Evolutionary conservation across 2,329 filamentous ascomycete species (phyloP), one percentile per base, ranked within the genome.

Genomic region (Apiospora phragmitis): DNA sequence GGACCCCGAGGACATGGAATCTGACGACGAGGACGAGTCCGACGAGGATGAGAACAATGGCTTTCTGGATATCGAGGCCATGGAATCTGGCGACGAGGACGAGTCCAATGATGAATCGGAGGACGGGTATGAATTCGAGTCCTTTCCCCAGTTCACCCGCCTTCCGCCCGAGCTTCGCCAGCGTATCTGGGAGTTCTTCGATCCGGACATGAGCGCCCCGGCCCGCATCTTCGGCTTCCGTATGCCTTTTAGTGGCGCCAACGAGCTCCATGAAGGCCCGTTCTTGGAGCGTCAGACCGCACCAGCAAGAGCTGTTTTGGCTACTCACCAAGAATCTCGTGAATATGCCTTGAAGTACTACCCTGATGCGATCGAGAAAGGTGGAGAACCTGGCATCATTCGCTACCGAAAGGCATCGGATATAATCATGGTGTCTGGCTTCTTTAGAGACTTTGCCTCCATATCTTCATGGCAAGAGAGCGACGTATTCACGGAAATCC

Each of bases 111-210:
- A 49, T 26, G 55, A 49, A 5, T 67, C 68, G 29, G 68, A 69
- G 24, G 49, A 47, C 18, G 35, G 26, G 21, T 70, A 41, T 29
- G 68, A 73, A 24, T 62, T 69, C 26, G 43, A 69, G 26, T 76
- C 69, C 26, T 82, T 83, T 67, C 79, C 78, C 7, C 79, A 81
- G 32, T 83, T 82, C 71, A 72, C 66, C 43, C 75, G 71, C 24
- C 73, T 83, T 2, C 81, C 81, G 1, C 69, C 74, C 9, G 81
- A 83, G 70, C 77, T 83, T 16, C 80, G 80, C 43, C 62, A 74
- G 5, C 76, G 72, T 41, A 74, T 83, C 47, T 83, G 81, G 81
- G 77, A 79, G 24, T 73, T 76, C 11, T 79, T 80, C 68, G 80
- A 81, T 69, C 78, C 77, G 1, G 71, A 81, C 45, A 71, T 82